A percentile compares a stretch with the other conserved stretches of the same genome.
These are phyloP conservation scores for Botrytis aclada DNA, from an alignment of 2,329 filamentous ascomycete species.

Conservation along the genomic window DNA sequence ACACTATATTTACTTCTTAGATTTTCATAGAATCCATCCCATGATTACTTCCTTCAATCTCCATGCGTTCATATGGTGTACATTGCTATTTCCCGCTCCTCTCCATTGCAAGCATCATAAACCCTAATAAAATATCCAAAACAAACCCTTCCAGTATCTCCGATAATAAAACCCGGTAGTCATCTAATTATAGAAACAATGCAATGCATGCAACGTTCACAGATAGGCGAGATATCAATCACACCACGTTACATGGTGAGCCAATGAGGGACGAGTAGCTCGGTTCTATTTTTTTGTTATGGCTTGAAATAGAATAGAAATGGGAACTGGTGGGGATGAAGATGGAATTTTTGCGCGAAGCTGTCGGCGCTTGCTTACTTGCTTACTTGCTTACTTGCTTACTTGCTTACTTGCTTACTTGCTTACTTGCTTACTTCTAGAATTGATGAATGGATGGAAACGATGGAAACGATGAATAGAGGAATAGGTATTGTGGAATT, in stretches of 20 bases:
- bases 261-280: background rate
- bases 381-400: background rate
- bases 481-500: too few species aligned
- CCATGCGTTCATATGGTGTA: background rate
- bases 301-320: background rate
- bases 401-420: background rate
- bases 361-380: background rate
- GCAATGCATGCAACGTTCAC: background rate
- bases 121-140: background rate
- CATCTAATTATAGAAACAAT: background rate
- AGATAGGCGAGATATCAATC: background rate
- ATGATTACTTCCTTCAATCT: background rate
- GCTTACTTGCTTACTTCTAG: background rate
- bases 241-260: background rate
- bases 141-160: background rate
- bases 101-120: background rate
- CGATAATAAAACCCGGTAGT: background rate
- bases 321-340: background rate
- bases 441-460: background rate
- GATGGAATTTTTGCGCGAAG: too few species aligned
- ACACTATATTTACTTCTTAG: background rate
- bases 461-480: too few species aligned
- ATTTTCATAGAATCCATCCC: background rate
- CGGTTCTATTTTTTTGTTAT: background rate
- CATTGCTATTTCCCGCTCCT: background rate